Percentiles rank a stretch among this genome's conserved stretches.
Conservation (phyloP, 2,329 filamentous ascomycete species). For the Aspergillus sp. region DNA sequence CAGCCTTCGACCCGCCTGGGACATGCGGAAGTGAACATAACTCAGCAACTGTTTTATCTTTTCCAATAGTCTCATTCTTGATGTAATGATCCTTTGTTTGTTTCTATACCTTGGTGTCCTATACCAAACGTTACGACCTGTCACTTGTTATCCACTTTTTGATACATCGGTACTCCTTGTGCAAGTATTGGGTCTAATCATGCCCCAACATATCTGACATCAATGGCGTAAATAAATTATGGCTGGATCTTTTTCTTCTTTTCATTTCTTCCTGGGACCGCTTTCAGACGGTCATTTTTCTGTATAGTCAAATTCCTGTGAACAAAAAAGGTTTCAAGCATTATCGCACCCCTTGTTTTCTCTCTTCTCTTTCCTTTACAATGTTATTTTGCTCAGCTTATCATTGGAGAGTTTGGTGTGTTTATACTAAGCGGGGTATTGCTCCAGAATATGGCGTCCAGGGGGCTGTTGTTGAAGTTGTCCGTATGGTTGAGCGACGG, state of each 20-base stretch:
- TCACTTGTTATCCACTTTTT: conserved; percentile 7
- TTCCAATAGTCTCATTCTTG: conserved; percentile 1
- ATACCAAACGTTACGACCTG: conserved; percentile 15
- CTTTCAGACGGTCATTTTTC: no score
- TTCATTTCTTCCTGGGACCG: conserved; percentile 5
- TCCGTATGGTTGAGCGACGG: no score
- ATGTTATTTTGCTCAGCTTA: no score
- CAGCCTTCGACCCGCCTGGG: conserved; percentile 55
- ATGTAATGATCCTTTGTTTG: conserved; percentile 14
- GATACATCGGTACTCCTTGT: conserved; percentile 3
- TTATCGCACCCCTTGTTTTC: no score
- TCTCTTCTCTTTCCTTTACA: no score
- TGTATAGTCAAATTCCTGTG: no score
- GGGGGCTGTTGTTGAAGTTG: no score
- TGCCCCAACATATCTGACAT: conserved; percentile 3
- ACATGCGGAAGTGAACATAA: conserved; percentile 35
- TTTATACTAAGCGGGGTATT: no score
- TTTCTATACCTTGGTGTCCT: conserved; percentile 5
- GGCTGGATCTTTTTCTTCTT: conserved; percentile 7
- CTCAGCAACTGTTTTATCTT: neutral
- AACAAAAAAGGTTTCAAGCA: no score
- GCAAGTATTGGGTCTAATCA: conserved; percentile 6
- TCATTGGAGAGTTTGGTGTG: no score
- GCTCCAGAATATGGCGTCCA: no score
- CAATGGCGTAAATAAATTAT: conserved; percentile 17